These are phyloP conservation scores for Talaromyces rugulosus DNA, from an alignment of 2,329 filamentous ascomycete species.

Conservation along the genomic window DNA sequence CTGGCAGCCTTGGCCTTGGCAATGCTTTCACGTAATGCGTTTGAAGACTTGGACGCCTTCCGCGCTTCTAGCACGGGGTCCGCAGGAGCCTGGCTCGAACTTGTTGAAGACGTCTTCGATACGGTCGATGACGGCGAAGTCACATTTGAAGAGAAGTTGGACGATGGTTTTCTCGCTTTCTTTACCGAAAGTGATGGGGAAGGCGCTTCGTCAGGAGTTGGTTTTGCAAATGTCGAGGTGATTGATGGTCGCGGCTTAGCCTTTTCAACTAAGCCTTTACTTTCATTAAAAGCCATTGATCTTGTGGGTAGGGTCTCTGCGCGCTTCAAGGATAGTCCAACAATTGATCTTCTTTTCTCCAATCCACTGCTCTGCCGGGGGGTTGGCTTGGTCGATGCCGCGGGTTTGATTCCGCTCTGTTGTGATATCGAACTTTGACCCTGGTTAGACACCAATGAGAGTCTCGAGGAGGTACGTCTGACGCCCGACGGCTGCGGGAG, in stretches of 20 bases:
- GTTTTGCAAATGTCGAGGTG: slow-evolving; percentile 54
- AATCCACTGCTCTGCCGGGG: slow-evolving; percentile 18
- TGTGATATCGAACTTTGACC: slow-evolving; percentile 6
- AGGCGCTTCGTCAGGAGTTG: slow-evolving; percentile 37
- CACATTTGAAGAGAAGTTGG: slow-evolving; percentile 24
- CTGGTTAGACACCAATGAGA: slow-evolving; percentile 22
- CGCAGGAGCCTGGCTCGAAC: slow-evolving; percentile 24
- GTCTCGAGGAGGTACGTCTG: slow-evolving; percentile 31
- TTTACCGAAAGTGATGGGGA: slow-evolving; percentile 36
- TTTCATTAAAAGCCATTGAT: slow-evolving; percentile 29
- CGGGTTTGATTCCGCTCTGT: slow-evolving; percentile 18
- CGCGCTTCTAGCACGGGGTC: slow-evolving; percentile 32
- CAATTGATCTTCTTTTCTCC: slow-evolving; percentile 11
- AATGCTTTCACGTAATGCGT: slow-evolving; percentile 81
- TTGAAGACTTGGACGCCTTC: slow-evolving; percentile 65
- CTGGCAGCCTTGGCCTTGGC: slow-evolving; percentile 85
- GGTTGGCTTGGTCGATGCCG: slow-evolving; percentile 21
- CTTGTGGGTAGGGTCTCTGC: slow-evolving; percentile 16
- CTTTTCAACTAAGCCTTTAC: slow-evolving; percentile 47
- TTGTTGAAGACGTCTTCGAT: slow-evolving; percentile 27
- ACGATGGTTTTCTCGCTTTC: slow-evolving; percentile 33
- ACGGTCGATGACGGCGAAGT: slow-evolving; percentile 28
- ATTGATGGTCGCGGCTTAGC: slow-evolving; percentile 52
- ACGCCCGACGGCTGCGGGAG: slow-evolving; percentile 27
- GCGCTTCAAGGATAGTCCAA: slow-evolving; percentile 12